Evolutionary conservation across 208 protist genomes (phyloP).

Genomic region (Porcisia hertigi): DNA sequence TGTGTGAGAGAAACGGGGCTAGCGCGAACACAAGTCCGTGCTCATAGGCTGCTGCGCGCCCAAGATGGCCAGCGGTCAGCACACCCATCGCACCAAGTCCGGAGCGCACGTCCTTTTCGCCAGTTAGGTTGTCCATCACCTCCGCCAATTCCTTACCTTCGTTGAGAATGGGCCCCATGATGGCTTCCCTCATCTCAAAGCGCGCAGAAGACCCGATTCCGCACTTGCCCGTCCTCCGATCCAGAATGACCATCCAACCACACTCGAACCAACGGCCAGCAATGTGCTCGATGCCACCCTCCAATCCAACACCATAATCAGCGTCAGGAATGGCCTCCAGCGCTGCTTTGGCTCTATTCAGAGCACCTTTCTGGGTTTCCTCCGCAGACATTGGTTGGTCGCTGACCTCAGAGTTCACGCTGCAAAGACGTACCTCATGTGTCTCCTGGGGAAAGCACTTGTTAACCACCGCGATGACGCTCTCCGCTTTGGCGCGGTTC

Average conservation of each 20-base stretch:
- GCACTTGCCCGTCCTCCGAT: slow-evolving; percentile 44
- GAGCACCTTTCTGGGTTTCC: slow-evolving; percentile 55
- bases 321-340: slow-evolving; percentile 46
- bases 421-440: slow-evolving; percentile 48
- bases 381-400: slow-evolving; percentile 81
- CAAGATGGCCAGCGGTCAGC: slow-evolving; percentile 68
- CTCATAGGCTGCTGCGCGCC: slow-evolving; percentile 59
- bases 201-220: slow-evolving; percentile 76
- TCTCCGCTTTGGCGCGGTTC: slow-evolving; percentile 73
- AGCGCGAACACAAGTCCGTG: slow-evolving; percentile 84
- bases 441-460: slow-evolving; percentile 58
- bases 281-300: slow-evolving; percentile 77
- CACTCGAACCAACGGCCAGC: slow-evolving; percentile 76
- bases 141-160: slow-evolving; percentile 77
- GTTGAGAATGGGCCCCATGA: slow-evolving; percentile 70
- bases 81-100: slow-evolving; percentile 82
- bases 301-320: slow-evolving; percentile 76
- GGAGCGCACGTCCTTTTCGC: slow-evolving; percentile 73
- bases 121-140: slow-evolving; percentile 80
- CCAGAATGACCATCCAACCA: slow-evolving; percentile 79
- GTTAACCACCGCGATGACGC: slow-evolving; percentile 40
- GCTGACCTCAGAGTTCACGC: slow-evolving; percentile 53
- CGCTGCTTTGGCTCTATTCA: slow-evolving; percentile 54
- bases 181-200: slow-evolving; percentile 74
- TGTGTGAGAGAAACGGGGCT: slow-evolving; percentile 75